These are phyloP conservation scores for Beauveria sp. DNA, from an alignment of 2,329 filamentous ascomycete species.

Conservation along the genomic window DNA sequence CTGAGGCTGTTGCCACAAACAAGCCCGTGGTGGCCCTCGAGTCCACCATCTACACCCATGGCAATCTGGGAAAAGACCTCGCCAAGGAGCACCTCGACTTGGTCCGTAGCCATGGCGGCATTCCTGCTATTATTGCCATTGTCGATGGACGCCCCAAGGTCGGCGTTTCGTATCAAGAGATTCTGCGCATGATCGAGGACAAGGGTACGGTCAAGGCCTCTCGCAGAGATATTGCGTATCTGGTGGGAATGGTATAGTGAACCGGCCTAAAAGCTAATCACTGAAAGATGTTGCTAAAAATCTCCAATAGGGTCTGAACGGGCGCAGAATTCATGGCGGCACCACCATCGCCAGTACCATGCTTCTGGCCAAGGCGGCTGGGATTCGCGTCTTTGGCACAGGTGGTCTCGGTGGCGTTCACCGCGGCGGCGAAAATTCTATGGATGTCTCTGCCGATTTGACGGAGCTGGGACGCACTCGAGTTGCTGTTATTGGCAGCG, in stretches of 20 bases:
- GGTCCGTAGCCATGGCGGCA: conserved; percentile 70
- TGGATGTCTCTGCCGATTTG: conserved; percentile 93
- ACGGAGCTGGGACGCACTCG: conserved; percentile 87
- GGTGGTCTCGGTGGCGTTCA: conserved; percentile 94
- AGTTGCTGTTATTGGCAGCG: conserved; percentile 80
- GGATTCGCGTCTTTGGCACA: conserved; percentile 89
- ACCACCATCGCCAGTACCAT: conserved; percentile 94
- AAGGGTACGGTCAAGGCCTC: conserved; percentile 76
- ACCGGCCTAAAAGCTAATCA: background rate
- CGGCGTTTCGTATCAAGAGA: conserved; percentile 64
- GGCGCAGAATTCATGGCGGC: conserved; percentile 70
- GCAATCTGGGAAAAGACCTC: conserved; percentile 64
- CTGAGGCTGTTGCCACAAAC: conserved; percentile 63
- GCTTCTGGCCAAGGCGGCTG: conserved; percentile 76
- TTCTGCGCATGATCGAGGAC: conserved; percentile 61
- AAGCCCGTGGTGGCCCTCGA: conserved; percentile 88
- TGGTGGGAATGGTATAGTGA: conserved; percentile 62
- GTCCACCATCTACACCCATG: conserved; percentile 95
- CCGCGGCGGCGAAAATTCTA: conserved; percentile 72
- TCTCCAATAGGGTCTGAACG: conserved; percentile 48
- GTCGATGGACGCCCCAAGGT: conserved; percentile 76
- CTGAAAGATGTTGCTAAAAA: background rate
- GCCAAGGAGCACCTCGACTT: conserved; percentile 77
- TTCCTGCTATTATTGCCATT: conserved; percentile 88
- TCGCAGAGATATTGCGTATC: conserved; percentile 74